Conservation (phyloP, 169 alveolate species). For the Plasmodium ovale region DNA sequence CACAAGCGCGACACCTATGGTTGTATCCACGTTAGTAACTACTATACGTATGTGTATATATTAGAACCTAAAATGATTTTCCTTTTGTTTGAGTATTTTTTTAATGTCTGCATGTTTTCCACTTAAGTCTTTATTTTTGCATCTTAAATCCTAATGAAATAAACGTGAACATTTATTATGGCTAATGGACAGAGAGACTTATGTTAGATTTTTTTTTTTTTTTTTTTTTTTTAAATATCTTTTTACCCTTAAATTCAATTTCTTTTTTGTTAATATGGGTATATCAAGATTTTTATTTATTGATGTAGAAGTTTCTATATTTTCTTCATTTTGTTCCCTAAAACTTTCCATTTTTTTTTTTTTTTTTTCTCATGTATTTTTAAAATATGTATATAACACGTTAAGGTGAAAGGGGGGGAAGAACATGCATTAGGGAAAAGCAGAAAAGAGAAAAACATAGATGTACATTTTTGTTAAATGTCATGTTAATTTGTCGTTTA, state of each 20-base stretch:
- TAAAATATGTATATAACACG: background rate
- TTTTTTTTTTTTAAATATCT: background rate
- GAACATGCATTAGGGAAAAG: background rate
- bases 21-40: background rate
- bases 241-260: constrained; percentile 60
- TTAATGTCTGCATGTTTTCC: constrained; percentile 49
- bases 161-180: background rate
- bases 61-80: constrained; percentile 42
- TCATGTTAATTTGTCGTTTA: too few species aligned
- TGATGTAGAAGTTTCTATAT: constrained; percentile 36
- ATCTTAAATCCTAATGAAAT: constrained; percentile 42
- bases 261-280: constrained; percentile 60
- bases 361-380: constrained; percentile 12
- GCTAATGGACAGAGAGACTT: background rate
- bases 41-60: background rate
- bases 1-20: background rate
- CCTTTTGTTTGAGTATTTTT: constrained; percentile 48
- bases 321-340: constrained; percentile 17
- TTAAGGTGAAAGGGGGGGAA: background rate
- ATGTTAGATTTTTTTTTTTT: background rate
- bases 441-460: background rate
- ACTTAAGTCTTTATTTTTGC: constrained; percentile 61
- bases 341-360: constrained; percentile 31
- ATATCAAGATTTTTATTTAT: constrained; percentile 68
- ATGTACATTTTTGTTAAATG: too few species aligned